phyloP scores from a whole-genome alignment of 495 filamentous ascomycete genomes.

The Hypoxylon trugodes region DNA sequence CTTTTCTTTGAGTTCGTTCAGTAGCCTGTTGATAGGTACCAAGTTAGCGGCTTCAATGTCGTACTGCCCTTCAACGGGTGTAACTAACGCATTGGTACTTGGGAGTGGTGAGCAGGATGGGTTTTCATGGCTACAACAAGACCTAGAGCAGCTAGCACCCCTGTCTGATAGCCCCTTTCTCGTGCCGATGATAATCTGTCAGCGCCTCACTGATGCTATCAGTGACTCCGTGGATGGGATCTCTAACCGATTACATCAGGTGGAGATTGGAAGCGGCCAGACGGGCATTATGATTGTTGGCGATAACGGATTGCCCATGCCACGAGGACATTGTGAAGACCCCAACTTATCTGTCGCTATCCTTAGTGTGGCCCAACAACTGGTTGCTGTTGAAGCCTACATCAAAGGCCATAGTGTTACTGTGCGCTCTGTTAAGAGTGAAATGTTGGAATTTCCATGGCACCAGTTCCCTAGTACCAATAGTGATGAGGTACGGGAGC shows the following conservation, averaged over 20 bases:
- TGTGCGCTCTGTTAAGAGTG: slow-evolving; percentile 6
- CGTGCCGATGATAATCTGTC: slow-evolving; percentile 2
- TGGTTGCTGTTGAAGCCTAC: slow-evolving; percentile 18
- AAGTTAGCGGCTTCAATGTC: slow-evolving; percentile 15
- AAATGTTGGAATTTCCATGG: slow-evolving; percentile 19
- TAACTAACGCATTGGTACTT: slow-evolving; percentile 2
- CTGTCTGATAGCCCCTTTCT: slow-evolving; percentile 25
- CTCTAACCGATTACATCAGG: slow-evolving; percentile 13
- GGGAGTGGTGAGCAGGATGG: slow-evolving; percentile 8
- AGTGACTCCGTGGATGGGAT: slow-evolving; percentile 1
- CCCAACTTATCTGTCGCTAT: slow-evolving; percentile 9
- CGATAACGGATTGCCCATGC: slow-evolving; percentile 14
- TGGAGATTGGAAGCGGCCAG: slow-evolving; percentile 20
- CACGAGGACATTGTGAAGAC: slow-evolving; percentile 19
- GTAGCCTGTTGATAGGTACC: slow-evolving; percentile 11
- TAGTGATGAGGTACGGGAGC: neutral
- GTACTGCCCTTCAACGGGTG: slow-evolving; percentile 10
- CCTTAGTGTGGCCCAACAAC: slow-evolving; percentile 13
- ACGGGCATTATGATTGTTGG: slow-evolving; percentile 22
- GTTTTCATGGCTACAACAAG: slow-evolving; percentile 11
- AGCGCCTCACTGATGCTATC: slow-evolving; percentile 21
- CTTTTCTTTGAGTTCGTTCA: slow-evolving; percentile 10
- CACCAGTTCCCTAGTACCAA: neutral
- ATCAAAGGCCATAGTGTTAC: slow-evolving; percentile 6
- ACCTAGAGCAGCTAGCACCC: slow-evolving; percentile 3